Conservation (phyloP, 768 basidiomycete species). For the Mycena olivaceomarginata region DNA sequence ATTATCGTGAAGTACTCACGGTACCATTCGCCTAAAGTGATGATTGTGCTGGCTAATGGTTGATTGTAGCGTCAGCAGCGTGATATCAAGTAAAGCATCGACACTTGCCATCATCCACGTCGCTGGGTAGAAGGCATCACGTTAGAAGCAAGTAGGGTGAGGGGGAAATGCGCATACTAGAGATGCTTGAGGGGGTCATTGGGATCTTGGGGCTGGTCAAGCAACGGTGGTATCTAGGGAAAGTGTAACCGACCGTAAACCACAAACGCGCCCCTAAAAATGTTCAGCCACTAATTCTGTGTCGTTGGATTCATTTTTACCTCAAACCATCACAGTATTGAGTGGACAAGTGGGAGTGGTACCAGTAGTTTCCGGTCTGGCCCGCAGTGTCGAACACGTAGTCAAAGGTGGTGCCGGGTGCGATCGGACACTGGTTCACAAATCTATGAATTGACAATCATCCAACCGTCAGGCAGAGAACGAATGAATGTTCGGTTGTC, state of each 20-base stretch:
- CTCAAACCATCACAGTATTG: constrained; percentile 72
- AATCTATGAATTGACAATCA: constrained; percentile 15
- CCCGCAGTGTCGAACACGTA: constrained; percentile 61
- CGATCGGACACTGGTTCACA: constrained; percentile 63
- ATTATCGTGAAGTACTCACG: constrained; percentile 1
- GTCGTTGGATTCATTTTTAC: constrained; percentile 5
- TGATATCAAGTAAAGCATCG: background rate
- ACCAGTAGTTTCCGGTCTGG: constrained; percentile 61
- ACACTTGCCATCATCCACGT: constrained; percentile 61
- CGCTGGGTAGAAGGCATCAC: constrained; percentile 36
- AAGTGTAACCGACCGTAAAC: constrained; percentile 30
- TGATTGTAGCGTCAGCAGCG: background rate
- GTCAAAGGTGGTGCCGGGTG: constrained; percentile 59
- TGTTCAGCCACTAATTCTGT: too few species aligned
- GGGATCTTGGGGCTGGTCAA: constrained; percentile 51
- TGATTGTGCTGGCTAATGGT: constrained; percentile 54
- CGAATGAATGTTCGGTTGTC: too few species aligned
- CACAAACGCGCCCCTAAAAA: constrained; percentile 33
- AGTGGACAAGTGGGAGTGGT: constrained; percentile 66
- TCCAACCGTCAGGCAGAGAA: background rate
- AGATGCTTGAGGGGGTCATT: constrained; percentile 58
- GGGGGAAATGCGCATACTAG: constrained; percentile 44
- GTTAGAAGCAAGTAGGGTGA: background rate
- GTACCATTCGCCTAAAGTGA: constrained; percentile 58
- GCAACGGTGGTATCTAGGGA: too few species aligned